Conservation (phyloP, 257 asterid species). For the Solanum sejunctum region DNA sequence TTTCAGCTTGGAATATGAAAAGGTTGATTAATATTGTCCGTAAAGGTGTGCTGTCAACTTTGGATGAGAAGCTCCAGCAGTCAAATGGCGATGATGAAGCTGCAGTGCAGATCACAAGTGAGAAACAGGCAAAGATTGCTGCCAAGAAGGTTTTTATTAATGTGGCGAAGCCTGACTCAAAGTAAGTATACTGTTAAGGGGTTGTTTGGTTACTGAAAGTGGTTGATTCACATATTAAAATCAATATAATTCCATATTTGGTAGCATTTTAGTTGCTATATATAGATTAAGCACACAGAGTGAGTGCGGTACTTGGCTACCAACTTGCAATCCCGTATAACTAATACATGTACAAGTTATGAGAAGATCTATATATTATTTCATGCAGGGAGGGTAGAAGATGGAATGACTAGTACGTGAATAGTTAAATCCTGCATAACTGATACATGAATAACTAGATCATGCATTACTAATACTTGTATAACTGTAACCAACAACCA, state of each 20-base stretch:
- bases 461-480: neutral
- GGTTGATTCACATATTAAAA: neutral
- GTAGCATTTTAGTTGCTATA: neutral
- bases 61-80: slow-evolving; percentile 60
- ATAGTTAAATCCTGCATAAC: no score
- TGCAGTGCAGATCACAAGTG: slow-evolving; percentile 50
- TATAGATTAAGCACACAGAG: neutral
- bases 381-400: neutral
- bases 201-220: neutral
- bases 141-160: slow-evolving; percentile 76
- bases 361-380: neutral
- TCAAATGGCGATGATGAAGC: slow-evolving; percentile 51
- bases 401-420: neutral
- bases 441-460: neutral
- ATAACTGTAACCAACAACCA: neutral
- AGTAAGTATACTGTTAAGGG: slow-evolving; percentile 24
- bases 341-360: neutral
- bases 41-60: slow-evolving; percentile 56
- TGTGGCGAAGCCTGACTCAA: slow-evolving; percentile 58
- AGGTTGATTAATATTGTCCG: slow-evolving; percentile 61
- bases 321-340: neutral
- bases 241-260: neutral
- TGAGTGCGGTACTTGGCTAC: neutral
- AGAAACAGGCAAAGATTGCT: slow-evolving; percentile 64
- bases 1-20: slow-evolving; percentile 96